These are phyloP conservation scores for Phytophthora vignae DNA, from an alignment of 352 stramenopile species.

Conservation along the genomic window DNA sequence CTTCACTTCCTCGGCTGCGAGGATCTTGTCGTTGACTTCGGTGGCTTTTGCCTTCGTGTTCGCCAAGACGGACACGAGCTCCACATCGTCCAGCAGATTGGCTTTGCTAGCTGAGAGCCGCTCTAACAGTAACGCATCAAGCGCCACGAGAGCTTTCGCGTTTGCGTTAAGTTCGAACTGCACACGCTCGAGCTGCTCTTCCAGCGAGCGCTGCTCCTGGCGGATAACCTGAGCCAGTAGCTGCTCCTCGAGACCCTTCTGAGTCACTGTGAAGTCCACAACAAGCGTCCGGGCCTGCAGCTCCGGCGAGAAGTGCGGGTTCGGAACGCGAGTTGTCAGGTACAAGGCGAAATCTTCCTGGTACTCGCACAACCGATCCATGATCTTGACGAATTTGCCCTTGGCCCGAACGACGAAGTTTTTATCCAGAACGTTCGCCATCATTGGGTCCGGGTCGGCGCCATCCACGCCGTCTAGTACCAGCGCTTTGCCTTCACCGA, in stretches of 20 bases:
- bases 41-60: constrained; percentile 92
- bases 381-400: constrained; percentile 71
- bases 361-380: constrained; percentile 75
- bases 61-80: constrained; percentile 87
- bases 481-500: constrained; percentile 89
- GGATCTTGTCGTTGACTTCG: constrained; percentile 93
- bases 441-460: constrained; percentile 59
- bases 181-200: constrained; percentile 91
- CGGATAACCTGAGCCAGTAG: constrained; percentile 92
- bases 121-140: constrained; percentile 90
- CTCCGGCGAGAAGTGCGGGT: constrained; percentile 78
- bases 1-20: constrained; percentile 87
- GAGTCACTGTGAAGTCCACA: constrained; percentile 94
- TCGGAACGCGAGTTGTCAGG: constrained; percentile 68
- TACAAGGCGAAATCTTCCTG: constrained; percentile 75
- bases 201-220: constrained; percentile 90
- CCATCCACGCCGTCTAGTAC: constrained; percentile 83
- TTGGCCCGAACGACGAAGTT: constrained; percentile 70
- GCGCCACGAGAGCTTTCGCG: constrained; percentile 84
- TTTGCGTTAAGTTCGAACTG: constrained; percentile 87
- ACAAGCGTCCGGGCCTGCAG: constrained; percentile 71
- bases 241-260: constrained; percentile 92
- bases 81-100: constrained; percentile 90
- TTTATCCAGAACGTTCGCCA: constrained; percentile 75
- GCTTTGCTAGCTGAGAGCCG: constrained; percentile 84